These are phyloP conservation scores for Scheffersomyces lignicola DNA, from an alignment of 1,139 yeast genomes.

Conservation along the genomic window DNA sequence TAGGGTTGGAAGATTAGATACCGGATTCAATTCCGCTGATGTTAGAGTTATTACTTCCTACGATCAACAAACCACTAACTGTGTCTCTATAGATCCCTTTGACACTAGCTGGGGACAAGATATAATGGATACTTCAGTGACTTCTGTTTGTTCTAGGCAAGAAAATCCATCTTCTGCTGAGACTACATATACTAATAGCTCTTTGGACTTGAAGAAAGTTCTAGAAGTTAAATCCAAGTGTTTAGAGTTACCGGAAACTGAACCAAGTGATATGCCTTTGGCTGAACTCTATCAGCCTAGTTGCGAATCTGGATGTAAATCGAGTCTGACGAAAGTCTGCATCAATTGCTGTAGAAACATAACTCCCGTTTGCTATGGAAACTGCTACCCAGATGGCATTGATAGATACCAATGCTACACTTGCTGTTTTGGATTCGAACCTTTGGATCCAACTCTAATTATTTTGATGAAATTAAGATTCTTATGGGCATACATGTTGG, in stretches of 20 bases:
- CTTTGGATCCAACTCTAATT: constrained; percentile 11
- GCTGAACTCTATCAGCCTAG: too few relatives aligned
- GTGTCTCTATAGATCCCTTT: constrained; percentile 15
- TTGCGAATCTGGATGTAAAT: constrained; percentile 6
- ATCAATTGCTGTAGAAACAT: constrained; percentile 13
- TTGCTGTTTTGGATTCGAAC: constrained; percentile 13
- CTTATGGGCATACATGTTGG: constrained; percentile 16
- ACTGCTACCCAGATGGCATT: constrained; percentile 6
- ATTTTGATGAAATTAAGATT: constrained; percentile 18
- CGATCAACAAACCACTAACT: constrained; percentile 1
- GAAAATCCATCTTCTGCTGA: too few relatives aligned
- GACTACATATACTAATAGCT: too few relatives aligned
- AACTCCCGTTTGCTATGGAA: constrained; percentile 18
- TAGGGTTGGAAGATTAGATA: constrained; percentile 11
- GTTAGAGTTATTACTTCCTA: constrained; percentile 4
- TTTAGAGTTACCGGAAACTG: too few relatives aligned
- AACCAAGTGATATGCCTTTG: too few relatives aligned
- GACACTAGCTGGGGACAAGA: too few relatives aligned
- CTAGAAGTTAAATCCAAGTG: too few relatives aligned
- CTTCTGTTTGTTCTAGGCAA: too few relatives aligned
- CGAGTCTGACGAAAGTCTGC: constrained; percentile 7
- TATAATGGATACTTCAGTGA: too few relatives aligned
- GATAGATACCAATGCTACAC: constrained; percentile 14
- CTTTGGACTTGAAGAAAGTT: too few relatives aligned
- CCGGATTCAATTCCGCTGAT: constrained; percentile 8